phyloP scores from a whole-genome alignment of 768 basidiomycete species.

The Hygrophorus russula region DNA sequence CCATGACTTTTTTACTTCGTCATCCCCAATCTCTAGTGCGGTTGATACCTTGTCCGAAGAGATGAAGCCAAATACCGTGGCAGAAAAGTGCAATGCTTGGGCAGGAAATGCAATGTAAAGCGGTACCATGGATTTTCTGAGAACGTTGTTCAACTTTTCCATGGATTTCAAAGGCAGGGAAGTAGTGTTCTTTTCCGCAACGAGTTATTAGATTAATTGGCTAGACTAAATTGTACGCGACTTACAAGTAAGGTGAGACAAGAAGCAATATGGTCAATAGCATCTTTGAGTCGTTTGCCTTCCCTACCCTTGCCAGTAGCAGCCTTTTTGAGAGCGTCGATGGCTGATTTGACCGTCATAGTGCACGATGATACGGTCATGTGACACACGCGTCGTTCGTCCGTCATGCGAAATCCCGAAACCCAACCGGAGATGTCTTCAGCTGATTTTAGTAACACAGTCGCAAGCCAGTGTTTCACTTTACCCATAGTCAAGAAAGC shows the following conservation, averaged over 20 bases:
- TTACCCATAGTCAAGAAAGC: background rate
- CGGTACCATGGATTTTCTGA: constrained; percentile 32
- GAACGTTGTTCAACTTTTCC: constrained; percentile 25
- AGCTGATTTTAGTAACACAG: too few species aligned
- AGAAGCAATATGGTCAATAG: constrained; percentile 29
- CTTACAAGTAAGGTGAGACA: constrained; percentile 33
- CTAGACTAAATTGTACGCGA: background rate
- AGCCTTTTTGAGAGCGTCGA: constrained; percentile 20
- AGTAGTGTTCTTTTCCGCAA: constrained; percentile 25
- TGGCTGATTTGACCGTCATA: constrained; percentile 17
- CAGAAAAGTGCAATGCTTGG: constrained; percentile 29
- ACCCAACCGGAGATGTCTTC: too few species aligned
- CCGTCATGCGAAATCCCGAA: too few species aligned
- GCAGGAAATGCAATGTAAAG: constrained; percentile 29
- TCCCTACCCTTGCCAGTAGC: constrained; percentile 16
- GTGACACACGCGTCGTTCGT: too few species aligned
- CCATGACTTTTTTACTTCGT: constrained; percentile 22
- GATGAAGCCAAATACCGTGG: constrained; percentile 27
- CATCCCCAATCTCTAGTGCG: constrained; percentile 14
- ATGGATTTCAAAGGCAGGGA: constrained; percentile 24
- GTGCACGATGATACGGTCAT: background rate
- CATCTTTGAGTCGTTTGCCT: constrained; percentile 19
- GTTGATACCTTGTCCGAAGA: constrained; percentile 23
- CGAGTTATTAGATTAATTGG: background rate
- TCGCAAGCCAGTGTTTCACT: too few species aligned